Conservation (phyloP, 176 grass and related monocot species). For the Melocanna baccifera region DNA sequence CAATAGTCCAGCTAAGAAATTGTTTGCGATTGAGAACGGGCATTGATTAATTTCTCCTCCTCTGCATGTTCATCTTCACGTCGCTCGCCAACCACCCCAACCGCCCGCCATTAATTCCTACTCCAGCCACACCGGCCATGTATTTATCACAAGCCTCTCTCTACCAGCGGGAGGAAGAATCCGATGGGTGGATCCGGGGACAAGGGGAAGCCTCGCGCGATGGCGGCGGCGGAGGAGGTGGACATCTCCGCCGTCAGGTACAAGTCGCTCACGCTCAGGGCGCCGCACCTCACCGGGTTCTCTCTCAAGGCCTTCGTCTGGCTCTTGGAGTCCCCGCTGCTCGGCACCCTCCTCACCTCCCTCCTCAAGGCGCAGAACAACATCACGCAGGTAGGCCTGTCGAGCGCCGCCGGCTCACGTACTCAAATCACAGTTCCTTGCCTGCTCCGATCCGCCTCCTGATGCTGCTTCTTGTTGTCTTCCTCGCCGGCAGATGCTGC, state of each 20-base stretch:
- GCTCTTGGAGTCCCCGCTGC: constrained; percentile 65
- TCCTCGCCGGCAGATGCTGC: constrained; percentile 51
- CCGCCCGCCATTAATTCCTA: too few species aligned
- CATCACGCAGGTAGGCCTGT: constrained; percentile 43
- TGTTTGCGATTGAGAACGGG: too few species aligned
- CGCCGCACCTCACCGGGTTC: constrained; percentile 73
- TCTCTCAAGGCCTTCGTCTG: constrained; percentile 61
- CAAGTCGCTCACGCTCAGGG: constrained; percentile 34
- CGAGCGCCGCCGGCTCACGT: too few species aligned
- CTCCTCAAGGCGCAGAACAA: constrained; percentile 72
- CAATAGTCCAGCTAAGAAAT: too few species aligned
- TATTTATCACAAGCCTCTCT: too few species aligned
- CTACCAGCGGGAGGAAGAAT: too few species aligned
- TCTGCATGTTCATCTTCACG: too few species aligned
- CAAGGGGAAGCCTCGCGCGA: constrained; percentile 34
- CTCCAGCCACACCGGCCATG: too few species aligned
- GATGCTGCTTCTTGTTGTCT: too few species aligned
- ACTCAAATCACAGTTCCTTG: not conserved
- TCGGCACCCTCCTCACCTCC: constrained; percentile 54
- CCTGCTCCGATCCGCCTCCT: too few species aligned
- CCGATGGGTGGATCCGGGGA: not conserved
- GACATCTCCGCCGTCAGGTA: constrained; percentile 66
- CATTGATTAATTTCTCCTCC: too few species aligned
- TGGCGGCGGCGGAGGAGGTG: constrained; percentile 68
- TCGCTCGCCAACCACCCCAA: too few species aligned